A percentile compares a stretch with the other conserved stretches of the same genome.
These are phyloP conservation scores for Gomphus sp. DNA, from an alignment of 1,284 basidiomycete genomes.

Conservation along the genomic window DNA sequence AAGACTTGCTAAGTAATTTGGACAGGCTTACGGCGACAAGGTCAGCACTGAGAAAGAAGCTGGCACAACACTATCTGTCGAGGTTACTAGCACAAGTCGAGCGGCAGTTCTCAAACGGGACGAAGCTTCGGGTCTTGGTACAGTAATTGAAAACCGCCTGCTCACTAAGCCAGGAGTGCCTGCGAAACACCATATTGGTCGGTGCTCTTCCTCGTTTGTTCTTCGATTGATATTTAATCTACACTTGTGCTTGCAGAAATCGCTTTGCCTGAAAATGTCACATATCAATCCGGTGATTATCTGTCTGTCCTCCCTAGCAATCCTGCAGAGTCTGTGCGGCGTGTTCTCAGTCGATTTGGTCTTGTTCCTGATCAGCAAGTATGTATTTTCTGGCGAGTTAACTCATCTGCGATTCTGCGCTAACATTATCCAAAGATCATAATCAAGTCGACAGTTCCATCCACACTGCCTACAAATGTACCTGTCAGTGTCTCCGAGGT, in stretches of 20 bases:
- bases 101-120: slow-evolving; percentile 29
- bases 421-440: slow-evolving; percentile 21
- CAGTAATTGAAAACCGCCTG: slow-evolving; percentile 30
- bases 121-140: slow-evolving; percentile 28
- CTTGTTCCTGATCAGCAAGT: slow-evolving; percentile 35
- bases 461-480: slow-evolving; percentile 31
- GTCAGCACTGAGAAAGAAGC: slow-evolving; percentile 15
- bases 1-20: background rate
- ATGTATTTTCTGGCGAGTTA: background rate
- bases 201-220: background rate
- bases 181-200: slow-evolving; percentile 21
- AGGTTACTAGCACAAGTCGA: slow-evolving; percentile 26
- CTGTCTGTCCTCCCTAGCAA: slow-evolving; percentile 37
- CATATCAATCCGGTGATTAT: slow-evolving; percentile 39
- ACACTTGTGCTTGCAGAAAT: slow-evolving; percentile 23
- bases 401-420: background rate
- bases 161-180: slow-evolving; percentile 30
- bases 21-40: slow-evolving; percentile 8
- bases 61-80: slow-evolving; percentile 22
- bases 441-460: slow-evolving; percentile 29
- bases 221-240: background rate
- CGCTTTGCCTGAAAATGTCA: slow-evolving; percentile 32
- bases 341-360: slow-evolving; percentile 29
- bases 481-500: slow-evolving; percentile 28
- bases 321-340: slow-evolving; percentile 28